A percentile compares a stretch with the other conserved stretches of the same genome.
Evolutionary conservation across 257 asterid species (phyloP).

Genomic region (Solanum sitiens): DNA sequence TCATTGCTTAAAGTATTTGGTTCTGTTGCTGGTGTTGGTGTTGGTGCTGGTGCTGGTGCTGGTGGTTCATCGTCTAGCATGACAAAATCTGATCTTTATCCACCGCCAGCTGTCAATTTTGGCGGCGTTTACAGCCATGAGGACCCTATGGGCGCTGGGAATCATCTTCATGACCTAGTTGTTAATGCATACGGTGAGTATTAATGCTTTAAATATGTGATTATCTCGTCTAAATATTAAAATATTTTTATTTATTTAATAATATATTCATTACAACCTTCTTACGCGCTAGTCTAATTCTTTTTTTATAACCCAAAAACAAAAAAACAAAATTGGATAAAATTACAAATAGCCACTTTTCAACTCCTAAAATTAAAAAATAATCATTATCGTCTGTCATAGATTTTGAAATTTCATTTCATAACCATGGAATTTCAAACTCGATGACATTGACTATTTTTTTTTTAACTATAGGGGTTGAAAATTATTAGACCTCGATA

Average conservation of each 20-base stretch:
- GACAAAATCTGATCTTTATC: background rate
- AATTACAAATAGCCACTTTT: background rate
- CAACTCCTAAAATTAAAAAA: background rate
- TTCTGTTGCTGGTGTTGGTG: background rate
- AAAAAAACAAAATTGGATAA: background rate
- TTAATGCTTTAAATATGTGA: background rate
- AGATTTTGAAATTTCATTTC: background rate
- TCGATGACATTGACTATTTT: background rate
- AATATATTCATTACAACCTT: background rate
- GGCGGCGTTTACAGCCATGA: slow-evolving; percentile 6
- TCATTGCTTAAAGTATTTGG: slow-evolving; percentile 40
- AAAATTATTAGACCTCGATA: background rate
- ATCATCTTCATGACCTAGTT: slow-evolving; percentile 36
- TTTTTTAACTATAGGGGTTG: background rate
- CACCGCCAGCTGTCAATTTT: slow-evolving; percentile 1
- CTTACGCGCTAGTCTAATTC: background rate
- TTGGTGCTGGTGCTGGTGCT: background rate
- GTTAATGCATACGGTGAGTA: slow-evolving; percentile 1
- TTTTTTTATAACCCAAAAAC: background rate
- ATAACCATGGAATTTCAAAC: background rate
- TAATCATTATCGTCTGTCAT: background rate
- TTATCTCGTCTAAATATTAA: background rate
- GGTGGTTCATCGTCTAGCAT: slow-evolving; percentile 6
- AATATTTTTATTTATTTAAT: background rate
- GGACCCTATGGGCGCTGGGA: slow-evolving; percentile 1